Base-by-base conservation (phyloP, 2,329 filamentous ascomycete species). In the Hypomyces perniciosus region DNA sequence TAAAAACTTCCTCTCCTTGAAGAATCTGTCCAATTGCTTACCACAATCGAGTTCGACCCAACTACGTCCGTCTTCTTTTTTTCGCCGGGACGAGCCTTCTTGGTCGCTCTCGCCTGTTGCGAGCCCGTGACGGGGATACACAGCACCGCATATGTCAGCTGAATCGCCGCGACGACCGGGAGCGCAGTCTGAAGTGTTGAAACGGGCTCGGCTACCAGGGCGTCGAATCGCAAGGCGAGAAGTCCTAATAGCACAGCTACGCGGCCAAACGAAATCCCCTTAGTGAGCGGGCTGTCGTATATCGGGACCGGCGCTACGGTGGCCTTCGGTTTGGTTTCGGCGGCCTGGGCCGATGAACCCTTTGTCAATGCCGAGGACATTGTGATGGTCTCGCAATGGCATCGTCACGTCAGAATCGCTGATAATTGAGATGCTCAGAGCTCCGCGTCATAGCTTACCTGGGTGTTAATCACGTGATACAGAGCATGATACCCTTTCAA, bases 191-290 rank as follows among this genome's bases (percentile, higher is more conserved):
- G 67, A 35, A 95, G 76, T 6, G 84, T 78, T 12, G 76, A 68
- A 2, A 85, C 78, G 1, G 90, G 88, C 57, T 91, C 80, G 12
- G 76, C 72, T 29, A 95, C 86, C 28, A 95, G 74, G 13, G 76
- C 70, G 34, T 71, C 65, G 68, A 95, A 92, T 37, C 79, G 79
- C 56, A 80, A 63, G 42, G 78, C 75, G 63, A 86, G 84, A 34
- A 86, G 68, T 8, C 76, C 77, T 30, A 88, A 75, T 30, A 95
- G 74, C 8, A 90, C 68, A 28, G 78, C 68, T 0, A 88, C 85
- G 58, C 95, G 87, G 20, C 82, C 67, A 61, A 88, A 77, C 9
- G 84, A 80, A 62, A 86, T 78, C 26, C 78, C 64, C 52, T 71
- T 64, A 8, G 74, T 71, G 41, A 65, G 56, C 12, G 68, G 61